Evolutionary conservation across 2,329 filamentous ascomycete genomes (phyloP), one percentile per base, ranked within the genome.

Genomic region (Phyllosticta citribraziliensis): DNA sequence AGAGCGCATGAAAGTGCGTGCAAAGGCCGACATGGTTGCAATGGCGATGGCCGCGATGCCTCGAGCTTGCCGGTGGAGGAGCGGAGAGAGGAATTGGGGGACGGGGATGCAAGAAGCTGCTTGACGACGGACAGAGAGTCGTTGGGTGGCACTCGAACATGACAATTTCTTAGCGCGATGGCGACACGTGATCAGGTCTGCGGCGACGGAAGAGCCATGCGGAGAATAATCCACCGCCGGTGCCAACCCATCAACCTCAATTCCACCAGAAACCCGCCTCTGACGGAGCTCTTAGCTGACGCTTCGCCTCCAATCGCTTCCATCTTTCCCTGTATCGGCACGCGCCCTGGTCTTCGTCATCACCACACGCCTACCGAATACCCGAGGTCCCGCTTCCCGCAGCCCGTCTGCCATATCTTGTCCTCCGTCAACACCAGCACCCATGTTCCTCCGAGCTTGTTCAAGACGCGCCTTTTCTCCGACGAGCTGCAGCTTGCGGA

Each of bases 1-100:
- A 67, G 91, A 88, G 80, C 89, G 88, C 78, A 94, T 76, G 71
- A 96, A 86, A 70, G 90, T 87, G 77, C 91, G 86, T 75, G 91
- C 84, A 73, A 94, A 85, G 73, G 84, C 83, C 77, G 91, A 87
- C 89, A 95, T 96, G 72, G 76, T 88, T 80, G 33, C 40, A 47
- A 47, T 47, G 40, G 40, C 40, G 11, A 24, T 24, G 25, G 52
- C 52, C 20, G 11, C 52, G 9, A 27, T 24, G 20, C 52, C 52
- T 53, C 17, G 40, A 47, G 17, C 40, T 47, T 47, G 40, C 14
- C 66, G 64, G 64, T 60, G 65, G 65, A 67, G 54, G 65, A 70
- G 69, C 68, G 63, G 68, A 66, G 66, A 22, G 22, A 22, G 22
- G 22, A 63, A 51, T 35, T 53, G 58, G 30, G 25, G 58, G 67